phyloP scores from a whole-genome alignment of 1,284 basidiomycete species.

The Ceratobasidium sp. region DNA sequence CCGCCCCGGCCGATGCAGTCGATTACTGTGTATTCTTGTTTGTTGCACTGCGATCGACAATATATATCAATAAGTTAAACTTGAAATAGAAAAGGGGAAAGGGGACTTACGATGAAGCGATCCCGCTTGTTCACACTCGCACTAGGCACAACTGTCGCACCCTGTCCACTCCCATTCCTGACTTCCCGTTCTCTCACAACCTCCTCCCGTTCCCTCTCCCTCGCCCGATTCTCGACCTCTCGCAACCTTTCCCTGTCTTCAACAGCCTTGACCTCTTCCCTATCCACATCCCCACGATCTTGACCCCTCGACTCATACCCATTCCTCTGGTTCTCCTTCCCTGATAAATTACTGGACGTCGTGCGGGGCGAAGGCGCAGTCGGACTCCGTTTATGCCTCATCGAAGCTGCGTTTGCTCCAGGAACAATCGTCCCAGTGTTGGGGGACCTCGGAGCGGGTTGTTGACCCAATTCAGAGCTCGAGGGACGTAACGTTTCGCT shows the following conservation, averaged over 20 bases:
- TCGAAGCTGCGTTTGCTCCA: background rate
- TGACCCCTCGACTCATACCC: constrained; percentile 10
- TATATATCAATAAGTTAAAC: background rate
- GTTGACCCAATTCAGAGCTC: no score
- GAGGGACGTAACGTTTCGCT: constrained; percentile 26
- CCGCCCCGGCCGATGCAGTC: constrained; percentile 93
- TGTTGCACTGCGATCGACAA: constrained; percentile 68
- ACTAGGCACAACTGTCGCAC: constrained; percentile 45
- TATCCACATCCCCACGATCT: constrained; percentile 30
- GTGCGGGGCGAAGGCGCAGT: constrained; percentile 72
- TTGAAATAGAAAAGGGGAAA: constrained; percentile 32
- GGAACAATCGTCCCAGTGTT: constrained; percentile 15
- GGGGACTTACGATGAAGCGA: constrained; percentile 44
- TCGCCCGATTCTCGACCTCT: constrained; percentile 44
- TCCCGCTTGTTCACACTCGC: constrained; percentile 54
- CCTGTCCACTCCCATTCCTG: constrained; percentile 47
- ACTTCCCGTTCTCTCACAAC: constrained; percentile 53
- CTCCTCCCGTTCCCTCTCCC: background rate
- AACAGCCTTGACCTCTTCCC: constrained; percentile 53
- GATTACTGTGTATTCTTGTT: constrained; percentile 81
- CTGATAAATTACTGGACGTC: constrained; percentile 60
- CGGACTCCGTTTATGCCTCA: constrained; percentile 68
- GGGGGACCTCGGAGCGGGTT: constrained; percentile 11
- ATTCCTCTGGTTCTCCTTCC: constrained; percentile 26
- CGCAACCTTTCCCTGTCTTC: constrained; percentile 57